Base-by-base conservation (phyloP, 768 basidiomycete species). In the Russula griseocarnosa region DNA sequence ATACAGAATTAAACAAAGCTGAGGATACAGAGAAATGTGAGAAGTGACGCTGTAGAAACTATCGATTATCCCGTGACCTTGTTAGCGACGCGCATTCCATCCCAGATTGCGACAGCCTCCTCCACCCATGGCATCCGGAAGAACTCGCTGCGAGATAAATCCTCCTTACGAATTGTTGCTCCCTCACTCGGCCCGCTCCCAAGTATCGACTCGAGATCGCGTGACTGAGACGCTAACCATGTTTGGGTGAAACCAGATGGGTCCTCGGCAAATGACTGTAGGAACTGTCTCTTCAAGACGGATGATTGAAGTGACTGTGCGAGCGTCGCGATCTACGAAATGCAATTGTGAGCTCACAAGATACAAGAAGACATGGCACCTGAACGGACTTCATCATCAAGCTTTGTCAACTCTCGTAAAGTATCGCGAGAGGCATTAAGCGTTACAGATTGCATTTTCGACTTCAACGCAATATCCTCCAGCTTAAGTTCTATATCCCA, bases 91-190 rank as follows among this genome's bases (percentile, higher is more conserved):
- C 90, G 82, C 72, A 86, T 77, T 0, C 92, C 91, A 69, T 95
- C 92, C 69, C 92, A 88, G 24, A 95, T 83, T 9, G 88, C 86
- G 57, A 94, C 86, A 7, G 92, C 93, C 78, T 90, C 79, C 26
- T 90, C 87, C 14, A 97, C 93, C 94, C 94, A 98, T 5, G 93
- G 91, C 71, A 96, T 74, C 66, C 82, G 80, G 82, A 97, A 98
- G 76, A 94, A 90, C 73, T 97, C 94, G 71, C 90, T 94, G 57
- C 92, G 77, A 66, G 87, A 82, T 59, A 97, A 76, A 72, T 97
- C 94, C 68, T 96, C 94, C 62, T 91, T 90, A n/a, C 90, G 77
- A 11, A 95, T 82, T 2, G 86, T 86, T 71, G 84, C 80, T 30
- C 88, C 89, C 67, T 91, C 89, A 44, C 84, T 86, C 3, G 88